Evolutionary conservation across 176 grass and related monocot genomes (phyloP).

Genomic region (Aegilops bicornis): DNA sequence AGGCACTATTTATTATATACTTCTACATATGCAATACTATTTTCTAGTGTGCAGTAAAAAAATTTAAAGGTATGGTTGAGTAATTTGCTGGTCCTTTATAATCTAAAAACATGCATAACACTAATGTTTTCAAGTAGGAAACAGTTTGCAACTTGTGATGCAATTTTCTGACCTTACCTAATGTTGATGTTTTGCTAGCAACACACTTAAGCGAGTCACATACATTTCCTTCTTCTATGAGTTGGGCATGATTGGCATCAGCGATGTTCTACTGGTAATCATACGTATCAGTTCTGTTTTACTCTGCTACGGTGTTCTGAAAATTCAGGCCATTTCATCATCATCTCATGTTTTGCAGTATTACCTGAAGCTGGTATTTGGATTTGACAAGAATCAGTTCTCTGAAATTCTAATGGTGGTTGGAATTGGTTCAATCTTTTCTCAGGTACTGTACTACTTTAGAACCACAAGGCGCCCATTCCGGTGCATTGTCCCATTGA

Average conservation of each 20-base stretch:
- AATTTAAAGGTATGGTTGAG: background rate
- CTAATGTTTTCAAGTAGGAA: background rate
- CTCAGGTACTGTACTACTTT: slow-evolving; percentile 58
- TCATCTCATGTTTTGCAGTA: slow-evolving; percentile 48
- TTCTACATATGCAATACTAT: background rate
- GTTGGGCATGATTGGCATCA: slow-evolving; percentile 86
- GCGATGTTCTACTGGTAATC: slow-evolving; percentile 67
- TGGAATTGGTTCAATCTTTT: slow-evolving; percentile 79
- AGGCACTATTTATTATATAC: background rate
- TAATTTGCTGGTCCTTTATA: background rate
- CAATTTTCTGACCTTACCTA: background rate
- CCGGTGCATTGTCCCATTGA: background rate
- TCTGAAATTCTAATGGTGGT: slow-evolving; percentile 89
- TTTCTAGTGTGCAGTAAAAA: background rate
- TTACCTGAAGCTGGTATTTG: slow-evolving; percentile 82
- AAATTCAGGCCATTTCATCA: background rate
- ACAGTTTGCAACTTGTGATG: background rate
- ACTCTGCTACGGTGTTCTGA: background rate
- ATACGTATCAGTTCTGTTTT: background rate
- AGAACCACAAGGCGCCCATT: background rate
- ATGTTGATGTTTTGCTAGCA: slow-evolving; percentile 42
- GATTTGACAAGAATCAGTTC: slow-evolving; percentile 88
- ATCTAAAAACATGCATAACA: too few species aligned
- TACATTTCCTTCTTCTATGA: slow-evolving; percentile 81
- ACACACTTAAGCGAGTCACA: slow-evolving; percentile 57